A percentile compares a stretch with the other conserved stretches of the same genome.
phyloP scores from a whole-genome alignment of 73 alveolate genomes.

The Paramecium tetraurelia region DNA sequence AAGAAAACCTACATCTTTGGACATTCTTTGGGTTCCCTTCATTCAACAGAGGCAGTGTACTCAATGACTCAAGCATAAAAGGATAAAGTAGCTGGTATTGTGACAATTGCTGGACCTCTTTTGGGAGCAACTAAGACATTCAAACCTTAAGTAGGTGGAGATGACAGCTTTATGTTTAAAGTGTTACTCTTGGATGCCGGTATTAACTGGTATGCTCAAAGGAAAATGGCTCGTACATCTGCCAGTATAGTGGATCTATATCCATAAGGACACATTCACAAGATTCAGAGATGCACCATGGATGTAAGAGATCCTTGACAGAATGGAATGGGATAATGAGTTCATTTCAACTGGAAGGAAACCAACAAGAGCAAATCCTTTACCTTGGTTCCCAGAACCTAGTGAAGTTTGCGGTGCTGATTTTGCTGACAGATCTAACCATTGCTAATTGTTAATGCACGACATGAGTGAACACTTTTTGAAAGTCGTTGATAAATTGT shows the following conservation, averaged over 20 bases:
- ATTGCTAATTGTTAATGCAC: not conserved
- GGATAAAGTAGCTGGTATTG: conserved; percentile 43
- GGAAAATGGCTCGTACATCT: conserved; percentile 15
- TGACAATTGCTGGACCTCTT: conserved; percentile 53
- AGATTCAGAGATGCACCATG: conserved; percentile 35
- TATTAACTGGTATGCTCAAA: conserved; percentile 55
- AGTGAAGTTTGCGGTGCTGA: not conserved
- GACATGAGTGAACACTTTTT: conserved; percentile 45
- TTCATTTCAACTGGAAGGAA: not conserved
- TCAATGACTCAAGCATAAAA: not conserved
- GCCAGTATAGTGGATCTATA: conserved; percentile 47
- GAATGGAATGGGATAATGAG: conserved; percentile 45
- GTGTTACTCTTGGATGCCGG: conserved; percentile 31
- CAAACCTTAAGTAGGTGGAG: conserved; percentile 49
- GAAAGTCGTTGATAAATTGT: not conserved
- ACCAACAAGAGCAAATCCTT: conserved; percentile 27
- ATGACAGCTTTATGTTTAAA: conserved; percentile 37
- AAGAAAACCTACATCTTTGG: conserved; percentile 39
- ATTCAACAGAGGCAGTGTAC: conserved; percentile 36
- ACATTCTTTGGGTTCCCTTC: conserved; percentile 59
- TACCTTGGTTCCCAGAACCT: conserved; percentile 30
- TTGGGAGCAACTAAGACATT: conserved; percentile 57
- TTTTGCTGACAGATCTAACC: conserved; percentile 34
- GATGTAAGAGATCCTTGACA: conserved; percentile 33
- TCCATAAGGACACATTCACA: conserved; percentile 53